Conservation (phyloP, 2,329 filamentous ascomycete genomes). For the Fusarium graminum region DNA sequence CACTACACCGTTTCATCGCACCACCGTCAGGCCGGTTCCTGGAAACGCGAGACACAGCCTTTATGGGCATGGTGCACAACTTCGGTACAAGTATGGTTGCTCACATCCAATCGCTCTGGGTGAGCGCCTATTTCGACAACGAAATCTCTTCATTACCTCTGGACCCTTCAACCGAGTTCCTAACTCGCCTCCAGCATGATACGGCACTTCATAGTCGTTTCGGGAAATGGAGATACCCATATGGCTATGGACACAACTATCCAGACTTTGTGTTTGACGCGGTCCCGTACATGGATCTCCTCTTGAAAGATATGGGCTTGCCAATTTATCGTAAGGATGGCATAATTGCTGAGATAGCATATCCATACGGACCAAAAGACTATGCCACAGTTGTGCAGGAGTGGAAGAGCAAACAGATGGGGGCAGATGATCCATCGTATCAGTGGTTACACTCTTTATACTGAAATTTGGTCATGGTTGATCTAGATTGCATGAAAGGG, state of each 20-base stretch:
- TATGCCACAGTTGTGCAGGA: conserved; percentile 67
- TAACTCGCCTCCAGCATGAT: conserved; percentile 63
- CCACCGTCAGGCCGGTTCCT: conserved; percentile 57
- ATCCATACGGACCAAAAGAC: conserved; percentile 70
- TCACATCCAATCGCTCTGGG: conserved; percentile 70
- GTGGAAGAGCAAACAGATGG: conserved; percentile 56
- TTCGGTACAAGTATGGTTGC: conserved; percentile 59
- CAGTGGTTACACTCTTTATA: not conserved
- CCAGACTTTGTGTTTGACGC: conserved; percentile 83
- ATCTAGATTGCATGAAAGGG: not conserved
- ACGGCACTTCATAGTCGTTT: conserved; percentile 76
- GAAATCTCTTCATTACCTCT: conserved; percentile 45
- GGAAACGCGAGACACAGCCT: conserved; percentile 57
- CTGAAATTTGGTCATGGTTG: not conserved
- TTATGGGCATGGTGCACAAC: conserved; percentile 60
- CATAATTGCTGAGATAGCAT: conserved; percentile 63
- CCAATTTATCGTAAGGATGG: conserved; percentile 67
- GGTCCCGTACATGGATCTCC: conserved; percentile 77
- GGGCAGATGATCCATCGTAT: conserved; percentile 1
- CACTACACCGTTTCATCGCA: conserved; percentile 62
- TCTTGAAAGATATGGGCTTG: conserved; percentile 75
- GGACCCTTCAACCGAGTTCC: conserved; percentile 46
- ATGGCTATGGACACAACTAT: conserved; percentile 71
- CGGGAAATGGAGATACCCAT: conserved; percentile 76
- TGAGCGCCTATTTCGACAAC: conserved; percentile 70